These are phyloP conservation scores for Apiotrichum montevideense DNA, from an alignment of 1,284 basidiomycete species.

Conservation along the genomic window DNA sequence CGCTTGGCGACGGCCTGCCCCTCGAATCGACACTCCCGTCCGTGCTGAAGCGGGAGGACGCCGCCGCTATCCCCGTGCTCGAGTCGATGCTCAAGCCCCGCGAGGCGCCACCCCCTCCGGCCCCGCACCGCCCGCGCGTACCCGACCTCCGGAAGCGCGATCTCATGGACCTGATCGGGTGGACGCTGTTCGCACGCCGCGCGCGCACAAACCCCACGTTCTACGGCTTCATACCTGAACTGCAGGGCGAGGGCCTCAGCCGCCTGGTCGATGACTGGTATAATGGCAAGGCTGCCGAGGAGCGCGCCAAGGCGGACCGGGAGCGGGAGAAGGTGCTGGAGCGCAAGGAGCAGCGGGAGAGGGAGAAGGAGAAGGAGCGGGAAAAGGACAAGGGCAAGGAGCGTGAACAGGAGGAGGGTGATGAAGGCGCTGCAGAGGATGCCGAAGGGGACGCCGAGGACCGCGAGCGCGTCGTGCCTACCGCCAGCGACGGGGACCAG, in stretches of 20 bases:
- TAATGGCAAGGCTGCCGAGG: constrained; percentile 2
- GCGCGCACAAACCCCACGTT: constrained; percentile 76
- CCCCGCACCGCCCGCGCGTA: constrained; percentile 21
- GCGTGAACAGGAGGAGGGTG: neutral
- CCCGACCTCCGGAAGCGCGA: constrained; percentile 58
- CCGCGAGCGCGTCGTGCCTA: neutral
- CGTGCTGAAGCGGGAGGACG: constrained; percentile 16
- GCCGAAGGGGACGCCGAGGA: neutral
- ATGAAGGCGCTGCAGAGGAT: neutral
- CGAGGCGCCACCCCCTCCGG: constrained; percentile 20
- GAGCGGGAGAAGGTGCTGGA: constrained; percentile 1
- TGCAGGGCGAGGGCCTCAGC: constrained; percentile 58
- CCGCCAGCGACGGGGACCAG: neutral
- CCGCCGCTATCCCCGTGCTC: constrained; percentile 3
- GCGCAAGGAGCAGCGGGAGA: neutral
- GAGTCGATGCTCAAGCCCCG: constrained; percentile 24
- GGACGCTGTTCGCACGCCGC: constrained; percentile 71
- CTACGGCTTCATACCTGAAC: constrained; percentile 58
- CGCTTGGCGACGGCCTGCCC: constrained; percentile 79
- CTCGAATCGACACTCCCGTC: constrained; percentile 70
- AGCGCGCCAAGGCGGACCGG: neutral
- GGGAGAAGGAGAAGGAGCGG: neutral
- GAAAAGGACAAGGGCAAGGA: neutral
- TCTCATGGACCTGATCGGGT: constrained; percentile 67
- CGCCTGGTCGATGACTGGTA: constrained; percentile 58